Conservation (phyloP, 2,329 filamentous ascomycete species). For the Aspergillus unguis region DNA sequence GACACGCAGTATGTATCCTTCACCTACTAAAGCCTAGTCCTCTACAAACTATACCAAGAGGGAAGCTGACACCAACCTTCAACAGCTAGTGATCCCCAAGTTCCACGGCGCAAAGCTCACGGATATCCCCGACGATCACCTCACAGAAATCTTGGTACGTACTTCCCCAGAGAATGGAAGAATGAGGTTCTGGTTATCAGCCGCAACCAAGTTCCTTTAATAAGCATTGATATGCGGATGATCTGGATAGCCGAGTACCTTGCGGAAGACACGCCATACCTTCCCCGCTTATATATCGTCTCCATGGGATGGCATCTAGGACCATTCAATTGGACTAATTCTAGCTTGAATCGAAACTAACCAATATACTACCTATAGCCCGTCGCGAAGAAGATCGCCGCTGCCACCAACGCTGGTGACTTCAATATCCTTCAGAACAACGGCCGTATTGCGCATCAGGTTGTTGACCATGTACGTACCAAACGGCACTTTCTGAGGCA, state of each 20-base stretch:
- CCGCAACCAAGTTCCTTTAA: background rate
- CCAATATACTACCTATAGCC: conserved; percentile 47
- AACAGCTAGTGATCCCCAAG: conserved; percentile 92
- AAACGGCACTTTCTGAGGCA: no score
- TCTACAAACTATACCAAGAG: background rate
- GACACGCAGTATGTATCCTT: conserved; percentile 70
- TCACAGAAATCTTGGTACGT: conserved; percentile 74
- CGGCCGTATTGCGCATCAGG: conserved; percentile 83
- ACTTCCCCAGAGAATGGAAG: background rate
- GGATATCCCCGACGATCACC: conserved; percentile 87
- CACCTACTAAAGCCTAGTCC: background rate
- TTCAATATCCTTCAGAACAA: conserved; percentile 99
- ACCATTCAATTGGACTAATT: background rate
- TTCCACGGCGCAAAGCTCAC: conserved; percentile 85
- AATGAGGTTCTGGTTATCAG: background rate
- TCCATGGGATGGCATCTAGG: background rate
- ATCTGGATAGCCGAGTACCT: conserved; percentile 22
- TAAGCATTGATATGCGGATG: conserved; percentile 4
- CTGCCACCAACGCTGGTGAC: conserved; percentile 69
- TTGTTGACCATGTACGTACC: conserved; percentile 76
- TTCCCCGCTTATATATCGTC: background rate
- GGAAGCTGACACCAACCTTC: conserved; percentile 5
- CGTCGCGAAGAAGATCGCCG: conserved; percentile 80
- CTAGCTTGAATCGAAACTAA: background rate
- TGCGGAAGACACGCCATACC: conserved; percentile 13